phyloP scores from a whole-genome alignment of 2,329 filamentous ascomycete species.

The Purpureocillium takamizusanense region DNA sequence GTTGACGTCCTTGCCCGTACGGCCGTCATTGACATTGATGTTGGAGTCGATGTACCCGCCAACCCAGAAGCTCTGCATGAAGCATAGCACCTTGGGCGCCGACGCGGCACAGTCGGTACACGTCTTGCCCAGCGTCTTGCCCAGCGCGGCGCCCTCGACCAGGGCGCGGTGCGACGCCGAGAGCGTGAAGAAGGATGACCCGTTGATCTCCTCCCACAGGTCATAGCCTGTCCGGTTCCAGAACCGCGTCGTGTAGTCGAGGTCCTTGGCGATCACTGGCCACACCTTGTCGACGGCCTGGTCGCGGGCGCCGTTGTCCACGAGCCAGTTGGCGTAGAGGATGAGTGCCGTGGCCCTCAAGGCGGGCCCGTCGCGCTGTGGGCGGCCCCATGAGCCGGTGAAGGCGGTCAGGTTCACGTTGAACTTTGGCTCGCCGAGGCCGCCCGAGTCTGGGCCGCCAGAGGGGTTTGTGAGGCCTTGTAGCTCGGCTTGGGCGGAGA shows the following conservation, averaged over 20 bases:
- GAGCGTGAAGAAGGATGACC: constrained; percentile 72
- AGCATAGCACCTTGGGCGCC: constrained; percentile 64
- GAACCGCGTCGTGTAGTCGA: constrained; percentile 65
- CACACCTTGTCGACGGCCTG: constrained; percentile 51
- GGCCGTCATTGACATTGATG: constrained; percentile 51
- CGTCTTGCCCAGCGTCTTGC: constrained; percentile 49
- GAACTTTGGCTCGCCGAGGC: constrained; percentile 66
- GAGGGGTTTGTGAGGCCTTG: constrained; percentile 62
- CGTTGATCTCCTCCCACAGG: constrained; percentile 73
- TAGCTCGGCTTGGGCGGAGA: constrained; percentile 54
- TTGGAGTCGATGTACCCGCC: constrained; percentile 60
- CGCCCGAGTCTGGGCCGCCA: constrained; percentile 39
- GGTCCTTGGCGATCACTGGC: constrained; percentile 68
- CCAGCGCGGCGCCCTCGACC: constrained; percentile 59
- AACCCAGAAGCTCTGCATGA: constrained; percentile 65
- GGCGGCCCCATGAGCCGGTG: constrained; percentile 61
- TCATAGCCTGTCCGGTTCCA: constrained; percentile 62
- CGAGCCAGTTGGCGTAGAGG: constrained; percentile 62
- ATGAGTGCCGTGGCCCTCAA: constrained; percentile 66
- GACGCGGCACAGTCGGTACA: constrained; percentile 53
- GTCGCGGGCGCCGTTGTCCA: constrained; percentile 53
- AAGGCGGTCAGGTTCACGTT: constrained; percentile 53
- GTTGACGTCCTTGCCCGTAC: constrained; percentile 64
- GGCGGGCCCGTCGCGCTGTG: constrained; percentile 71
- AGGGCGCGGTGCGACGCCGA: constrained; percentile 59